Conservation (phyloP, 2,329 filamentous ascomycete genomes). For the Botryosphaeria dothidea region DNA sequence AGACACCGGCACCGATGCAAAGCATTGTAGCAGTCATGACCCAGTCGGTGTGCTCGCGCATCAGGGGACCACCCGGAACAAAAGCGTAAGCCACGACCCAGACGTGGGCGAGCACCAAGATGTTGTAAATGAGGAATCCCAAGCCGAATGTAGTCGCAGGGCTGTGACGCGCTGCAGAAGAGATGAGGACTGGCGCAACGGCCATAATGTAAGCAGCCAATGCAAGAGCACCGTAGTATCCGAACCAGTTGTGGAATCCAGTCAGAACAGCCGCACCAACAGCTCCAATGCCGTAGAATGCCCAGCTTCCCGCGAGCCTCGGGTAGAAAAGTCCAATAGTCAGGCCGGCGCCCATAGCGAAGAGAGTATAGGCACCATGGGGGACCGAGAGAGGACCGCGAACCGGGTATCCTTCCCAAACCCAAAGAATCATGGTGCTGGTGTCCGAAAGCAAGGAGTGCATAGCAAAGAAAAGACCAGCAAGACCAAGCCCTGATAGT, state of each 20-base stretch:
- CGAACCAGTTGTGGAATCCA: constrained; percentile 76
- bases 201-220: constrained; percentile 81
- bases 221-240: constrained; percentile 80
- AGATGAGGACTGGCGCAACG: constrained; percentile 72
- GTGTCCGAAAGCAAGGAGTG: constrained; percentile 94
- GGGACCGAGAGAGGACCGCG: constrained; percentile 83
- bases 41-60: constrained; percentile 95
- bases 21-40: constrained; percentile 87
- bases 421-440: constrained; percentile 98
- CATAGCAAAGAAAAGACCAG: constrained; percentile 81
- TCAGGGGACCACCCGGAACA: constrained; percentile 87
- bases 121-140: constrained; percentile 88
- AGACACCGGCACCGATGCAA: constrained; percentile 80
- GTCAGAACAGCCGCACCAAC: constrained; percentile 79
- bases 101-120: constrained; percentile 94
- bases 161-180: constrained; percentile 72
- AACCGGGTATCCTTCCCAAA: constrained; percentile 94
- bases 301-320: constrained; percentile 72
- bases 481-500: constrained; percentile 75
- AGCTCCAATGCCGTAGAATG: constrained; percentile 74
- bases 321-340: constrained; percentile 75
- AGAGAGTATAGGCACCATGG: constrained; percentile 85
- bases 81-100: constrained; percentile 99
- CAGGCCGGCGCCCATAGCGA: constrained; percentile 82
- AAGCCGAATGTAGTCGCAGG: constrained; percentile 82